Evolutionary conservation across 2,329 filamentous ascomycete genomes (phyloP).

Genomic region (Fragosphaeria purpurea): DNA sequence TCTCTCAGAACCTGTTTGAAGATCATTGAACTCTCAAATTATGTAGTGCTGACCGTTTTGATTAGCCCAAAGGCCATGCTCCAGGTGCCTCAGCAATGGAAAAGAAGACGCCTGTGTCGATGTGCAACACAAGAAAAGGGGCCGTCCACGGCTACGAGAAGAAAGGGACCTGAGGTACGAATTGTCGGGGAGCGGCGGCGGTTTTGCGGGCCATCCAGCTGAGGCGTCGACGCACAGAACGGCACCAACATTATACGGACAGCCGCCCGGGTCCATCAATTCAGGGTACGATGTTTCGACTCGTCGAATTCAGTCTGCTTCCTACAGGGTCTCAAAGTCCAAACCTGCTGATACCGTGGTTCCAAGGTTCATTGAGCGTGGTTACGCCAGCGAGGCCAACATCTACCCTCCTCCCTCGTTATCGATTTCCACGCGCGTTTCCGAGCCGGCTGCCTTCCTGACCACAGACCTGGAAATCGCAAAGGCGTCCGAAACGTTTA

Average conservation of each 20-base stretch:
- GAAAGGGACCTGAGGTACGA: constrained; percentile 54
- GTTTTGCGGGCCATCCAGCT: constrained; percentile 27
- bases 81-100: constrained; percentile 65
- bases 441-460: constrained; percentile 48
- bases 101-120: constrained; percentile 75
- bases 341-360: constrained; percentile 38
- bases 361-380: constrained; percentile 42
- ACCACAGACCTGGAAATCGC: constrained; percentile 49
- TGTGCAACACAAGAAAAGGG: constrained; percentile 78
- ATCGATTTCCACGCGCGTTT: constrained; percentile 28
- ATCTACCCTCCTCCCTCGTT: constrained; percentile 33
- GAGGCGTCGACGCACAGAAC: constrained; percentile 40
- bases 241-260: constrained; percentile 35
- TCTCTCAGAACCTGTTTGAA: too few relatives aligned
- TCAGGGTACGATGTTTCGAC: constrained; percentile 37
- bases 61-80: constrained; percentile 64
- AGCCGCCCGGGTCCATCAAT: constrained; percentile 29
- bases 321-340: constrained; percentile 44
- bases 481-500: constrained; percentile 45
- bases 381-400: constrained; percentile 37
- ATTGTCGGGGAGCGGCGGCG: constrained; percentile 30
- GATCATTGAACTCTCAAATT: neutral
- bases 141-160: constrained; percentile 66
- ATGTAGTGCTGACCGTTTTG: neutral
- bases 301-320: constrained; percentile 30